phyloP scores from a whole-genome alignment of 2,329 filamentous ascomycete genomes.

The Fusarium sp. region DNA sequence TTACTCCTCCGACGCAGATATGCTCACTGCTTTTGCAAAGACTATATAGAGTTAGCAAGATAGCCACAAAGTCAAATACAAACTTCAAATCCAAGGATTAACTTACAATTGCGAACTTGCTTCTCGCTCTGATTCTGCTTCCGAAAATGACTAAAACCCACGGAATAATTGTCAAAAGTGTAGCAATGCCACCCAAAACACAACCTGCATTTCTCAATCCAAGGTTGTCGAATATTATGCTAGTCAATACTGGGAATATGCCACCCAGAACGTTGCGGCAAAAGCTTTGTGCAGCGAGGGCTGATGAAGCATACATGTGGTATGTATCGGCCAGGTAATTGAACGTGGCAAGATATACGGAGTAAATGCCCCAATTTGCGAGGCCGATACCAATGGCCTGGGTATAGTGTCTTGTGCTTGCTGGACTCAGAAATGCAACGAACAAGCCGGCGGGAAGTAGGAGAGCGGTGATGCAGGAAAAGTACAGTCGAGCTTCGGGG shows the following conservation, averaged over 20 bases:
- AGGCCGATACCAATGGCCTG: constrained; percentile 73
- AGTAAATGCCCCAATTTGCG: constrained; percentile 88
- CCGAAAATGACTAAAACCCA: constrained; percentile 89
- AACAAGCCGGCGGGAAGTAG: constrained; percentile 85
- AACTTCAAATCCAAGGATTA: accelerated
- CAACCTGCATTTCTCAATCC: constrained; percentile 79
- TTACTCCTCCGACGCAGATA: background rate
- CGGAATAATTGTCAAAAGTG: constrained; percentile 80
- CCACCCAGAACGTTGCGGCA: constrained; percentile 88
- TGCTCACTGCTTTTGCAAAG: constrained; percentile 38
- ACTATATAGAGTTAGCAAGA: constrained; percentile 28
- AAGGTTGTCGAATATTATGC: constrained; percentile 78
- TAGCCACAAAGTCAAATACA: background rate
- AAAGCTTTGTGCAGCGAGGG: constrained; percentile 87
- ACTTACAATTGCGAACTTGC: constrained; percentile 78
- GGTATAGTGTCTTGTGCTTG: constrained; percentile 45
- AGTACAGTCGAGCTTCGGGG: constrained; percentile 86
- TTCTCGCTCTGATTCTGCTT: constrained; percentile 78
- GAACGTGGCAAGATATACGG: constrained; percentile 88
- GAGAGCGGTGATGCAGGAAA: constrained; percentile 80
- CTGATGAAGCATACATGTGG: constrained; percentile 85
- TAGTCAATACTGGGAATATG: constrained; percentile 82
- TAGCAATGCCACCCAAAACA: constrained; percentile 80
- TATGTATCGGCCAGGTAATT: constrained; percentile 95
- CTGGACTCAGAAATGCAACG: constrained; percentile 52